phyloP scores from a whole-genome alignment of 257 asterid genomes.

The Nicotiana paniculata region DNA sequence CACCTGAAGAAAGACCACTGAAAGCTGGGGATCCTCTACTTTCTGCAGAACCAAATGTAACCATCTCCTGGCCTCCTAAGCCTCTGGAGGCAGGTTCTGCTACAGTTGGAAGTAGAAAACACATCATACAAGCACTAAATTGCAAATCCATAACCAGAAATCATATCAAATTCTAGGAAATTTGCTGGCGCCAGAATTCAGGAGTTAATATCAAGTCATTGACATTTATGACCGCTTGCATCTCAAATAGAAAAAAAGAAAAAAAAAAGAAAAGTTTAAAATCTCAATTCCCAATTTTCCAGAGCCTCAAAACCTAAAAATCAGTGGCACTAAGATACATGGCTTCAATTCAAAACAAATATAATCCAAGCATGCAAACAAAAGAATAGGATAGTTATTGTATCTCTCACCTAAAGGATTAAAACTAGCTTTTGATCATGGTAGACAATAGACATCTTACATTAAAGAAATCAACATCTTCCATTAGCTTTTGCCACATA shows the following conservation, averaged over 20 bases:
- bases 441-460: too few relatives aligned
- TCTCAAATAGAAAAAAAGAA: neutral
- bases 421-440: neutral
- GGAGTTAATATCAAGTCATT: too few relatives aligned
- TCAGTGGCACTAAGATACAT: neutral
- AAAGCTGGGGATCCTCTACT: constrained; percentile 19
- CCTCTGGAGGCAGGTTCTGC: constrained; percentile 40
- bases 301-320: neutral
- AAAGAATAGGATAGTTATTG: neutral
- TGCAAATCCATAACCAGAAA: neutral
- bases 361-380: neutral
- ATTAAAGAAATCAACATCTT: too few relatives aligned
- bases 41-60: constrained; percentile 58
- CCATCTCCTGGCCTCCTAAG: constrained; percentile 54
- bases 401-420: neutral
- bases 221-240: neutral
- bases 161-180: neutral
- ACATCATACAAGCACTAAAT: constrained; percentile 9
- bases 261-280: neutral
- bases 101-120: constrained; percentile 19
- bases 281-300: neutral
- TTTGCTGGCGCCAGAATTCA: neutral
- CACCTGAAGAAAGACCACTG: constrained; percentile 30
- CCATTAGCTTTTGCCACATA: neutral
- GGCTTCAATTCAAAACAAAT: neutral